Conservation (phyloP, 164 flowering plant species). For the Dillenia turbinata region DNA sequence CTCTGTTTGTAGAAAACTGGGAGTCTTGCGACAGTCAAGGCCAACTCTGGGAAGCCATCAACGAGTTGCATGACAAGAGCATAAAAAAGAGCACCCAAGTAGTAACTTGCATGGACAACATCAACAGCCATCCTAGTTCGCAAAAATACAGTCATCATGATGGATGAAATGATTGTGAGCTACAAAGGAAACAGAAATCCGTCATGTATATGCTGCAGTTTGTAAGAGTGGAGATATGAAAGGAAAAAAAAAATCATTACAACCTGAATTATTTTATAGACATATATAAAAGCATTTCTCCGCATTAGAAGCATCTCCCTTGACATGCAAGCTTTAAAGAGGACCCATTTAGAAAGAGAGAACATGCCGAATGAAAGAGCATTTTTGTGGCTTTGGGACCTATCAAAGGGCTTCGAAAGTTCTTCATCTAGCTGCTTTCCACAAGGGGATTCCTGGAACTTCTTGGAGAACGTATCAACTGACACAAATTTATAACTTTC, state of each 20-base stretch:
- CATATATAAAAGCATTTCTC: slow-evolving; percentile 39
- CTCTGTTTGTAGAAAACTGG: slow-evolving; percentile 48
- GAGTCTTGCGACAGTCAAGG: slow-evolving; percentile 35
- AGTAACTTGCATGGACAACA: slow-evolving; percentile 29
- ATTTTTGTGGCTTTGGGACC: slow-evolving; percentile 16
- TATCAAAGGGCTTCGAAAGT: slow-evolving; percentile 19
- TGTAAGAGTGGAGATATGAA: no score
- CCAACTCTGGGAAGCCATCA: slow-evolving; percentile 41
- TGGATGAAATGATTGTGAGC: slow-evolving; percentile 33
- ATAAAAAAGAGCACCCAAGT: slow-evolving; percentile 40
- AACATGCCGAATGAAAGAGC: slow-evolving; percentile 23
- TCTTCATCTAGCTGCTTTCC: slow-evolving; percentile 29
- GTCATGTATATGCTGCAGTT: no score
- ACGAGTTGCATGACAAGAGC: slow-evolving; percentile 27
- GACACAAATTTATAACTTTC: slow-evolving; percentile 19
- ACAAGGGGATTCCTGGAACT: slow-evolving; percentile 18
- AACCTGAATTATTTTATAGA: slow-evolving; percentile 38
- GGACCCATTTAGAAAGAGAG: slow-evolving; percentile 32
- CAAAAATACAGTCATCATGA: slow-evolving; percentile 46
- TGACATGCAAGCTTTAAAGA: slow-evolving; percentile 32
- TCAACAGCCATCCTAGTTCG: slow-evolving; percentile 36
- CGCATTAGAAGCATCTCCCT: slow-evolving; percentile 43
- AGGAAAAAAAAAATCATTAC: neutral
- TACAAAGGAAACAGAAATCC: slow-evolving; percentile 11
- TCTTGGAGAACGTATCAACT: slow-evolving; percentile 19